A percentile compares a stretch with the other conserved stretches of the same genome.
These are phyloP conservation scores for Macrophomina pseudophaseolina DNA, from an alignment of 2,329 filamentous ascomycete genomes.

Conservation along the genomic window DNA sequence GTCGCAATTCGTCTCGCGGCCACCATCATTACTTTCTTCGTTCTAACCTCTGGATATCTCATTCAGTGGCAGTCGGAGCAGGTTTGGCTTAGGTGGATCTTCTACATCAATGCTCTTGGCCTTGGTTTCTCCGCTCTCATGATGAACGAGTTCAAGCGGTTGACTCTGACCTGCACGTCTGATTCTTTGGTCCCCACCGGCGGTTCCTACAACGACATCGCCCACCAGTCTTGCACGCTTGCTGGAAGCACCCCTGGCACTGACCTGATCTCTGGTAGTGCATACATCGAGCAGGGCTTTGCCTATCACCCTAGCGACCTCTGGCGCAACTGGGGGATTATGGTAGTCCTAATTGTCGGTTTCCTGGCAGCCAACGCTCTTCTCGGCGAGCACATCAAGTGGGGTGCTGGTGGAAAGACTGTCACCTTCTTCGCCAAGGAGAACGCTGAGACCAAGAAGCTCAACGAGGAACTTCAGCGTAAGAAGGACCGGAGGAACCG, in stretches of 20 bases:
- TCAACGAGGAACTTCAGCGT: conserved; percentile 67
- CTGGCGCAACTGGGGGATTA: conserved; percentile 86
- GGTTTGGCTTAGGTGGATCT: conserved; percentile 80
- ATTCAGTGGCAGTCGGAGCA: conserved; percentile 79
- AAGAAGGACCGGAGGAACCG: conserved; percentile 62
- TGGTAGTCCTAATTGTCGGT: conserved; percentile 73
- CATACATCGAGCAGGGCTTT: conserved; percentile 73
- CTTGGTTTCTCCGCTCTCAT: conserved; percentile 79
- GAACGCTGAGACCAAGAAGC: conserved; percentile 66
- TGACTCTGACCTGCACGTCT: conserved; percentile 71
- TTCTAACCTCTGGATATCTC: conserved; percentile 80
- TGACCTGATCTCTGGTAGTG: conserved; percentile 65
- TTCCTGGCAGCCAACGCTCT: conserved; percentile 76
- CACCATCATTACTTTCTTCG: conserved; percentile 79
- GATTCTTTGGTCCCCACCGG: conserved; percentile 75
- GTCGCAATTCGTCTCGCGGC: conserved; percentile 82
- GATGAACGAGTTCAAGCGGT: conserved; percentile 80
- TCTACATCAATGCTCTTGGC: conserved; percentile 76
- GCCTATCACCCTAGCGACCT: conserved; percentile 69
- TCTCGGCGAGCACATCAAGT: conserved; percentile 78
- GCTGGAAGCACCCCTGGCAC: conserved; percentile 72
- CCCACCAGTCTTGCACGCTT: conserved; percentile 81
- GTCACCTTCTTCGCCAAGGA: conserved; percentile 78
- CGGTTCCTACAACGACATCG: conserved; percentile 70
- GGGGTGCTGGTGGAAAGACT: conserved; percentile 79